These are phyloP conservation scores for Zymoseptoria pseudotritici DNA, from an alignment of 2,329 filamentous ascomycete species.

Conservation along the genomic window DNA sequence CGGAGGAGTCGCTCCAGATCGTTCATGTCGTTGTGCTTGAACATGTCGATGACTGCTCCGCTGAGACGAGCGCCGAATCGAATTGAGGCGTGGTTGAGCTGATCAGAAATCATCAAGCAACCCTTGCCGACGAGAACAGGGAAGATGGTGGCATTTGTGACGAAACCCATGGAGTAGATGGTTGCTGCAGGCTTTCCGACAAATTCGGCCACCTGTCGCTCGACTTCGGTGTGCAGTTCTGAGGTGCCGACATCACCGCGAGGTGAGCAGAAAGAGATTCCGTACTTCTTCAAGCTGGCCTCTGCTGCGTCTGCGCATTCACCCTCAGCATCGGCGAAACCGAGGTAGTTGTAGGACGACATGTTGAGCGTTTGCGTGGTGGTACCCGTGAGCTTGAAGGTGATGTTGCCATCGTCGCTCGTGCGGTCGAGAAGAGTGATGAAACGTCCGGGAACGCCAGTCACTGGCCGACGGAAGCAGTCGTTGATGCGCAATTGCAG, in stretches of 20 bases:
- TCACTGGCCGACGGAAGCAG: constrained; percentile 87
- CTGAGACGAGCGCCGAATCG: constrained; percentile 90
- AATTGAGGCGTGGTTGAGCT: constrained; percentile 96
- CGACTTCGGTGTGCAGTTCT: constrained; percentile 81
- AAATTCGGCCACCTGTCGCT: constrained; percentile 80
- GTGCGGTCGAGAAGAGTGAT: constrained; percentile 88
- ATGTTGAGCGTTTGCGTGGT: constrained; percentile 93
- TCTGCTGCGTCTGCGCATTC: constrained; percentile 93
- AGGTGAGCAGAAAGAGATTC: constrained; percentile 73
- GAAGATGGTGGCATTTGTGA: constrained; percentile 89
- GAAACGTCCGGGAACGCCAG: constrained; percentile 86
- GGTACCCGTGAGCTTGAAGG: constrained; percentile 82
- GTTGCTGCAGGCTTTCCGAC: constrained; percentile 91
- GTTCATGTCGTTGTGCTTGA: constrained; percentile 94
- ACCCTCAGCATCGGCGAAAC: constrained; percentile 94
- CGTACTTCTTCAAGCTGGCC: constrained; percentile 75
- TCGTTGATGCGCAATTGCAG: constrained; percentile 94
- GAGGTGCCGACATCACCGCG: constrained; percentile 78
- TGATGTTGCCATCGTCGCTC: constrained; percentile 84
- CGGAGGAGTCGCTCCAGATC: constrained; percentile 80
- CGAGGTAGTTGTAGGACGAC: constrained; percentile 99
- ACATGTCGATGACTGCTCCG: constrained; percentile 88
- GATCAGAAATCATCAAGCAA: constrained; percentile 89
- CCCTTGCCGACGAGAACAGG: constrained; percentile 88
- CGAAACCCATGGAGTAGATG: constrained; percentile 98